Base-by-base conservation (phyloP, 345 rosid genomes). In the Cochlearia excelsa region DNA sequence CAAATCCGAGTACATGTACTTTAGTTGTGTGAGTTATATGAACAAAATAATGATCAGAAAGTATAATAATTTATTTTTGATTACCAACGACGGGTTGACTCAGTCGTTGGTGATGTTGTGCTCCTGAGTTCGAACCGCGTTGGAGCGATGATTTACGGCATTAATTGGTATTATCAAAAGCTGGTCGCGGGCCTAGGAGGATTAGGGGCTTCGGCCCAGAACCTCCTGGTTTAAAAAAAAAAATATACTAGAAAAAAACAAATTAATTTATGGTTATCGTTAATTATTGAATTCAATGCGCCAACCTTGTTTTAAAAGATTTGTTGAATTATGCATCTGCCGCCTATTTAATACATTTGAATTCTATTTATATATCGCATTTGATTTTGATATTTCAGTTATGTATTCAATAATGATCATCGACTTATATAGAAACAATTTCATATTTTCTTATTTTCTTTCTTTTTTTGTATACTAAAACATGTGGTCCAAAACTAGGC, bases 261-360 rank as follows among this genome's bases (percentile, higher is more conserved):
- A 41, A 41, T 2, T 41, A 41, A 41, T 2, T 41, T n/a, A n/a
- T 50, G 38, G 38, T 31, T 50, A 50, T 30, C 35, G 26, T 30
- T 30, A 50, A n/a, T 30, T 30, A 50, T 30, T 30, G 37, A 50
- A 30, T 50, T 50, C 38, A 50, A 30, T 30, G 9, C 3, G 38
- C 54, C 54, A 50, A 30, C 35, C 10, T 50, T 3, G 4, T 50
- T 50, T 50, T 2, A 30, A 50, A 31, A 23, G 30, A 6, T n/a
- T n/a, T 10, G 54, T 50, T 30, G 38, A 30, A 50, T 50, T 30
- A 29, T 50, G 26, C 54, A 50, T 30, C 54, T 31, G 54, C 54
- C 54, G 37, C 16, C 16, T 10, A 30, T 50, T 50, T n/a, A 50
- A 50, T 50, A 29, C 37, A 5, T 30, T 49, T 50, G 26, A 50